Base-by-base conservation (phyloP, 768 basidiomycete genomes). In the Termitomyces sp. region DNA sequence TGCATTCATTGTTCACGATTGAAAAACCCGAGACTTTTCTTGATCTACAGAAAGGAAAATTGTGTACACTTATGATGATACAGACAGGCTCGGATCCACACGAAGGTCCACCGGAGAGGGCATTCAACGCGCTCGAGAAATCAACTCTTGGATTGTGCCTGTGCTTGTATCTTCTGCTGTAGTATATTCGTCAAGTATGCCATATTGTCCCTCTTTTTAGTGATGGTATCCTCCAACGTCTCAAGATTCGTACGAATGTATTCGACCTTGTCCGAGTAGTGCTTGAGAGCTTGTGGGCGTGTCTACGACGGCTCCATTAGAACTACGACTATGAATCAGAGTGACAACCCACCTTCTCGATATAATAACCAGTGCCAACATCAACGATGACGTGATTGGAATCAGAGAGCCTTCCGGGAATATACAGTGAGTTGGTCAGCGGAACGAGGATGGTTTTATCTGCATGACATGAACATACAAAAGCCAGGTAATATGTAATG, bases 331-430 rank as follows among this genome's bases (percentile, higher is more conserved):
- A 25, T 12, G 42, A 65, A 32, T 57, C 57, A 25, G 20, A 46
- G 47, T 15, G 15, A 15, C 37, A 25, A 58, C 78, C 48, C 51
- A 93, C 97, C 83, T 98, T 99, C 75, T 92, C 87, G 17, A 98
- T 91, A 66, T 89, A 98, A 74, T 98, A 99, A 0, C 97, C 96
- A 0, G 96, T 98, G 1, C 97, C 97, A 32, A 98, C 82, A 71
- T 99, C 97, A 43, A 98, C 86, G 63, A 98, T 88, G 51, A 99
- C 96, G 66, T 93, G 84, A 49, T 94, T 89, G 0, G 84, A 73
- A 69, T 97, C 91, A 46, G 79, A 81, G 51, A 98, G 80, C 74
- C 88, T 94, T 20, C 96, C 97, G 2, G 96, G 95, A 31, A 98
- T 91, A 70, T 98, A 98, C 2, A 99, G 83, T 0, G 96, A 98